Evolutionary conservation across 108 stramenopile genomes (phyloP).

Genomic region (Cyclotella choctawhatcheeana): DNA sequence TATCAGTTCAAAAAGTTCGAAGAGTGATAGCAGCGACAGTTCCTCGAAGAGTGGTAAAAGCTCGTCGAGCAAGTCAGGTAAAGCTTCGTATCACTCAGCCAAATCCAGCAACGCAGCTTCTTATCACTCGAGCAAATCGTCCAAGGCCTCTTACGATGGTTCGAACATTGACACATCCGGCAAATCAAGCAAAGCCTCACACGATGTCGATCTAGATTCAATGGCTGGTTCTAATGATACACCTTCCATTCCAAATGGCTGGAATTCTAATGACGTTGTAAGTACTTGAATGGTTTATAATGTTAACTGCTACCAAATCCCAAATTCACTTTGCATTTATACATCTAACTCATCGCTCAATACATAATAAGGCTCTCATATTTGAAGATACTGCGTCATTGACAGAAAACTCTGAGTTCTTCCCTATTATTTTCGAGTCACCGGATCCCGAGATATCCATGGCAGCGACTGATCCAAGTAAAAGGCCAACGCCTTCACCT

Average conservation of each 20-base stretch:
- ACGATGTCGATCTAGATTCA: background rate
- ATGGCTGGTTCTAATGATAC: too few relatives aligned
- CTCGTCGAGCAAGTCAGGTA: background rate
- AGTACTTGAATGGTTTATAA: background rate
- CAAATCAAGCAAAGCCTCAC: too few relatives aligned
- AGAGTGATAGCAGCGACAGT: too few relatives aligned
- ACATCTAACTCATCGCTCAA: too few relatives aligned
- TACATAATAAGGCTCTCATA: background rate
- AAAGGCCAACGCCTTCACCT: background rate
- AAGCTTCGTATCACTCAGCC: background rate
- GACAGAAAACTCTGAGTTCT: background rate
- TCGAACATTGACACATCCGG: too few relatives aligned
- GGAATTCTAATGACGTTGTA: conserved; percentile 2
- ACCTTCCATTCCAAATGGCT: conserved; percentile 1
- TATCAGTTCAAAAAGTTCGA: background rate
- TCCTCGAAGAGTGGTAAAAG: conserved; percentile 5
- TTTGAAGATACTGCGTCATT: background rate
- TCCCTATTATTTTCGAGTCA: background rate
- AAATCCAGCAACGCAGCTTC: too few relatives aligned
- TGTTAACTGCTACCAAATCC: background rate
- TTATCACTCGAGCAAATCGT: too few relatives aligned
- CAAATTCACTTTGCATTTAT: background rate
- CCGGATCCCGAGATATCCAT: background rate
- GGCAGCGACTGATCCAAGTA: background rate
- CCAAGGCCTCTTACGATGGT: too few relatives aligned